phyloP scores from a whole-genome alignment of 768 basidiomycete genomes.

The Lactarius deliciosus region DNA sequence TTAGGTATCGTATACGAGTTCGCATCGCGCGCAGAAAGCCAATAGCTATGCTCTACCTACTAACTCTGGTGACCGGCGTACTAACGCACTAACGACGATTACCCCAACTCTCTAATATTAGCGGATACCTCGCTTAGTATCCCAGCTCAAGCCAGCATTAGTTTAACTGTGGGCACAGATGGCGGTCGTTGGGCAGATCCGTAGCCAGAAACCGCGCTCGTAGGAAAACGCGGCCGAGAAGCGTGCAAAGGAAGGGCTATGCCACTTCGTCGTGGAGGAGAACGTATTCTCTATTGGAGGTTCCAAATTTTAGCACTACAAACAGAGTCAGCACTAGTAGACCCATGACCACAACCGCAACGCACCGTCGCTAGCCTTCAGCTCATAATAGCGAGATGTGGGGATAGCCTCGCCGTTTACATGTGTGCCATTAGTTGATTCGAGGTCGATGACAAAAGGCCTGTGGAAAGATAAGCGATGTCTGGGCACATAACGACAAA shows the following conservation, averaged over 20 bases:
- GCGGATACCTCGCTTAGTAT: background rate
- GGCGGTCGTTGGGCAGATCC: background rate
- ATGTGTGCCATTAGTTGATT: conserved; percentile 94
- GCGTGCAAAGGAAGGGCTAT: conserved; percentile 16
- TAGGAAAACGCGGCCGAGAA: background rate
- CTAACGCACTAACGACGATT: background rate
- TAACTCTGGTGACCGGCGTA: too few relatives aligned
- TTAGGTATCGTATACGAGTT: background rate
- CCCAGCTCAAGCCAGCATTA: background rate
- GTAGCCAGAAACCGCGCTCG: background rate
- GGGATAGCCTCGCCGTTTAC: conserved; percentile 90
- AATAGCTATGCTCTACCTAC: background rate
- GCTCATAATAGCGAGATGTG: conserved; percentile 81
- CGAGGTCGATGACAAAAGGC: conserved; percentile 96
- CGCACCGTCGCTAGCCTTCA: conserved; percentile 77
- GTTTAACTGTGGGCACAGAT: background rate
- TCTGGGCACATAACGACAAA: conserved; percentile 2
- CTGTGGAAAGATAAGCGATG: conserved; percentile 41
- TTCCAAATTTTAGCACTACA: conserved; percentile 82
- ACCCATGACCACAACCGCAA: conserved; percentile 7
- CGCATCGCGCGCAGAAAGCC: background rate
- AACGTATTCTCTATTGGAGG: conserved; percentile 80
- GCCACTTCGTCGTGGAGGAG: conserved; percentile 74
- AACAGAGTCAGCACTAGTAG: conserved; percentile 18
- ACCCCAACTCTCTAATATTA: background rate